These are phyloP conservation scores for Tylopilus intermedius DNA, from an alignment of 768 basidiomycete genomes.

Conservation along the genomic window DNA sequence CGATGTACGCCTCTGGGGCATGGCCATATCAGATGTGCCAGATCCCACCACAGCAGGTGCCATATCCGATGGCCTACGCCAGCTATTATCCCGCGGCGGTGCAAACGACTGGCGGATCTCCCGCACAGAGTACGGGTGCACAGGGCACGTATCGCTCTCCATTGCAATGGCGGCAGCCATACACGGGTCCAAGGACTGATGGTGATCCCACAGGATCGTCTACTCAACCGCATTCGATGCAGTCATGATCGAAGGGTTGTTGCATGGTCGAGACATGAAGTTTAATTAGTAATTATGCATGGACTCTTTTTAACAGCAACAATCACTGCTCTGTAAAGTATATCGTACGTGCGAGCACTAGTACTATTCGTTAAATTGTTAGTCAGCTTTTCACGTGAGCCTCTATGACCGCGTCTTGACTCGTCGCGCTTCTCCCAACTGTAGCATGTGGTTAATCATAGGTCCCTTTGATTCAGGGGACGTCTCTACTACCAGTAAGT, in stretches of 20 bases:
- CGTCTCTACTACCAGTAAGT: conserved; percentile 38
- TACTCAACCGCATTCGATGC: conserved; percentile 10
- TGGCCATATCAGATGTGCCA: conserved; percentile 32
- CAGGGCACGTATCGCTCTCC: conserved; percentile 25
- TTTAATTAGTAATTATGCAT: neutral
- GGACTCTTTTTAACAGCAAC: conserved; percentile 8
- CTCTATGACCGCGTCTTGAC: neutral
- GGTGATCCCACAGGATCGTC: conserved; percentile 29
- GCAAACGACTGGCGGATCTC: conserved; percentile 9
- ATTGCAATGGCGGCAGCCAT: conserved; percentile 35
- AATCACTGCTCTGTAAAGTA: conserved; percentile 20
- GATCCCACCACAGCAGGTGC: conserved; percentile 11
- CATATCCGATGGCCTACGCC: conserved; percentile 20
- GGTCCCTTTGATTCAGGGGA: conserved; percentile 52
- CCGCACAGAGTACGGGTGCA: conserved; percentile 14
- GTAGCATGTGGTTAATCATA: conserved; percentile 48
- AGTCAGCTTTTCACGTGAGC: neutral
- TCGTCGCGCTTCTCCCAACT: neutral
- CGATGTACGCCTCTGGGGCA: conserved; percentile 22
- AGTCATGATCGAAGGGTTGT: conserved; percentile 7
- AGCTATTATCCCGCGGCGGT: conserved; percentile 22
- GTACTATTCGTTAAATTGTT: conserved; percentile 1
- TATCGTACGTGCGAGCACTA: neutral
- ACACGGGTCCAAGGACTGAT: conserved; percentile 34
- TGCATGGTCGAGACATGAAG: too few relatives aligned